These are phyloP conservation scores for Ambispora gerdemannii DNA, from an alignment of 192 early-diverging fungal species.

Conservation along the genomic window DNA sequence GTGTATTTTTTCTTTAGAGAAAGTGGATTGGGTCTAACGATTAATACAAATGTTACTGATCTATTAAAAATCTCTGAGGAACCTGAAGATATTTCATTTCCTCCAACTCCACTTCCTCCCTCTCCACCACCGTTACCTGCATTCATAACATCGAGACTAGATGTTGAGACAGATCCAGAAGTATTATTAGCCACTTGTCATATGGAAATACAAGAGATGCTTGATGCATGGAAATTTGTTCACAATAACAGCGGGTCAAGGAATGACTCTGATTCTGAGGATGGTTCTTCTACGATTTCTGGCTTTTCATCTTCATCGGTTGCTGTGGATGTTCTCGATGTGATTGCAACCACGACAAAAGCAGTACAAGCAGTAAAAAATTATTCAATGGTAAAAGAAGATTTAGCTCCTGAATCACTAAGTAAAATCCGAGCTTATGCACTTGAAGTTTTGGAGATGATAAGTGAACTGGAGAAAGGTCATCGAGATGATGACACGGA, in stretches of 20 bases:
- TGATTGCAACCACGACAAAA: slow-evolving; percentile 51
- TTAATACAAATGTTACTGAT: slow-evolving; percentile 25
- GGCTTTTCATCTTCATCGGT: too few relatives aligned
- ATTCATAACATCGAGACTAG: slow-evolving; percentile 31
- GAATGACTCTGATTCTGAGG: slow-evolving; percentile 30
- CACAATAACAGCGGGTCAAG: too few relatives aligned
- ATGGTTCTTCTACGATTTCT: too few relatives aligned
- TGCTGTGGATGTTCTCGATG: slow-evolving; percentile 42
- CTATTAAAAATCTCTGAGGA: slow-evolving; percentile 37
- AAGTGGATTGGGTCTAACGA: not conserved
- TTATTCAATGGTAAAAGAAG: slow-evolving; percentile 50
- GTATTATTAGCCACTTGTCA: slow-evolving; percentile 42
- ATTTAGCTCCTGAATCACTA: slow-evolving; percentile 39
- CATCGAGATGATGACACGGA: slow-evolving; percentile 41
- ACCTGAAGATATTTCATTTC: slow-evolving; percentile 38
- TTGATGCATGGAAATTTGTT: slow-evolving; percentile 46
- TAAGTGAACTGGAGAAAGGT: slow-evolving; percentile 46
- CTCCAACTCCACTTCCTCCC: slow-evolving; percentile 44
- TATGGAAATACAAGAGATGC: slow-evolving; percentile 48
- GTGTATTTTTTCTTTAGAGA: not conserved
- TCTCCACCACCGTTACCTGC: slow-evolving; percentile 35
- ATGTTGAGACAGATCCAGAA: slow-evolving; percentile 49
- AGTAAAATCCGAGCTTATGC: slow-evolving; percentile 43
- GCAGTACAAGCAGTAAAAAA: slow-evolving; percentile 50
- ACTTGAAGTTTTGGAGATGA: slow-evolving; percentile 46